These are phyloP conservation scores for Gonapodya sp. DNA, from an alignment of 192 early-diverging fungal species.

Conservation along the genomic window DNA sequence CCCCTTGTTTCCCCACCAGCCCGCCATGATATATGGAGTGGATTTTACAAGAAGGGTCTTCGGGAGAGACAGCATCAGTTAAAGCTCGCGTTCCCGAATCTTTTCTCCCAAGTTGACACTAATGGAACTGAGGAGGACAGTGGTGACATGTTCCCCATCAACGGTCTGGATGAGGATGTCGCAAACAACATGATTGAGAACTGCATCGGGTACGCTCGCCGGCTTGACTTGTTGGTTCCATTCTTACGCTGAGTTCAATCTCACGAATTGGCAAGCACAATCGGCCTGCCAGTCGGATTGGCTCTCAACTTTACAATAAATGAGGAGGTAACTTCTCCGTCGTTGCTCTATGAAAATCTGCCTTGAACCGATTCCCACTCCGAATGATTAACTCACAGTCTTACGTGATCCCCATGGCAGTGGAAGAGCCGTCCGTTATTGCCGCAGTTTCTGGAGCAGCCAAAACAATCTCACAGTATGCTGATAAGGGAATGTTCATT, in stretches of 20 bases:
- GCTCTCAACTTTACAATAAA: constrained; percentile 68
- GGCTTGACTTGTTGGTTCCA: not conserved
- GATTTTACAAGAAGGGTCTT: constrained; percentile 68
- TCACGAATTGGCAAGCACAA: constrained; percentile 30
- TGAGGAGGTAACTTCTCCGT: constrained; percentile 20
- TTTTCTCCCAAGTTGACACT: constrained; percentile 26
- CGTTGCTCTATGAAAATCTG: not conserved
- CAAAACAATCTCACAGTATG: constrained; percentile 46
- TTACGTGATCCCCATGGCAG: constrained; percentile 60
- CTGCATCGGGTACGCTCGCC: constrained; percentile 43
- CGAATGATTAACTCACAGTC: constrained; percentile 14
- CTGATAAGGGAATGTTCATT: constrained; percentile 38
- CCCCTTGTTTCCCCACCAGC: not conserved
- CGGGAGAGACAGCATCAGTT: constrained; percentile 58
- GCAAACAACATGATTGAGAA: constrained; percentile 76
- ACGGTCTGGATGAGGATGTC: constrained; percentile 50
- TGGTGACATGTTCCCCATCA: constrained; percentile 45
- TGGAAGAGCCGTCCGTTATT: constrained; percentile 68
- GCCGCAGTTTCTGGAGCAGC: constrained; percentile 71
- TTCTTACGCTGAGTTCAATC: constrained; percentile 8
- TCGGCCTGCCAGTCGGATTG: constrained; percentile 61
- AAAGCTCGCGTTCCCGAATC: constrained; percentile 45
- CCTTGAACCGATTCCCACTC: not conserved
- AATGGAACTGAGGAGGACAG: constrained; percentile 12
- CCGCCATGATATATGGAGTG: constrained; percentile 43